Conservation (phyloP, 139 green algal genomes). For the Picocystis salinarum region DNA sequence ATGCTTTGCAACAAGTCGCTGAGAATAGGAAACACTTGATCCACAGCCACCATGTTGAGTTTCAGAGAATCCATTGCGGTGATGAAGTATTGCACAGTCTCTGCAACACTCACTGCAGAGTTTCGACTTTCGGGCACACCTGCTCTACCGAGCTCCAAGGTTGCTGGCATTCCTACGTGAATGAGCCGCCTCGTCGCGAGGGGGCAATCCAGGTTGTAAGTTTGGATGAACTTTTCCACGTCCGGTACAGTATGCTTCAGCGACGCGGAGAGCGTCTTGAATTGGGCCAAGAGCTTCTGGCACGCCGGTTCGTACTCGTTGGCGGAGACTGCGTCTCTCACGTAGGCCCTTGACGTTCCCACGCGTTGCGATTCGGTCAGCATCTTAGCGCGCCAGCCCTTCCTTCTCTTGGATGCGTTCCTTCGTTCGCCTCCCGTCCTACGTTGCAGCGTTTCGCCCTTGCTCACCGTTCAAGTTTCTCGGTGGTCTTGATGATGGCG, state of each 20-base stretch:
- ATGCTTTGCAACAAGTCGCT: slow-evolving; percentile 52
- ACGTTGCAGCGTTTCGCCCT: too few relatives aligned
- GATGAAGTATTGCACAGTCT: slow-evolving; percentile 82
- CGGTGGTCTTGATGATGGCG: slow-evolving; percentile 77
- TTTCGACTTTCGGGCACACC: slow-evolving; percentile 7
- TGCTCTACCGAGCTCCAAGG: slow-evolving; percentile 47
- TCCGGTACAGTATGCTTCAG: slow-evolving; percentile 55
- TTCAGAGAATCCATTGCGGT: slow-evolving; percentile 82
- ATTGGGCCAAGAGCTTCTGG: slow-evolving; percentile 75
- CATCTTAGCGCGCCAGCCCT: too few relatives aligned
- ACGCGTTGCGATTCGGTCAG: too few relatives aligned
- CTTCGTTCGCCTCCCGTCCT: too few relatives aligned
- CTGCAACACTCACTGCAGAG: slow-evolving; percentile 37
- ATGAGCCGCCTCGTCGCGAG: slow-evolving; percentile 61
- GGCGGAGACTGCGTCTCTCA: slow-evolving; percentile 40
- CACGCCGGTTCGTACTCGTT: slow-evolving; percentile 69
- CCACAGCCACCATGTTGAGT: slow-evolving; percentile 78
- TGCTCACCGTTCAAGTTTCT: slow-evolving; percentile 58
- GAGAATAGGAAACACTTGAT: slow-evolving; percentile 74
- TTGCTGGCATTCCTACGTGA: slow-evolving; percentile 58
- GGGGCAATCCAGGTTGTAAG: slow-evolving; percentile 90
- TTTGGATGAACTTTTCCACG: slow-evolving; percentile 64
- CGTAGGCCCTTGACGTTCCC: slow-evolving; percentile 54
- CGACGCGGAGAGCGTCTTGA: slow-evolving; percentile 58
- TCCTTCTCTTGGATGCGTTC: too few relatives aligned